A percentile compares a stretch with the other conserved stretches of the same genome.
These are phyloP conservation scores for Saccharomycopsis fermentans DNA, from an alignment of 805 yeast genomes.

Conservation along the genomic window DNA sequence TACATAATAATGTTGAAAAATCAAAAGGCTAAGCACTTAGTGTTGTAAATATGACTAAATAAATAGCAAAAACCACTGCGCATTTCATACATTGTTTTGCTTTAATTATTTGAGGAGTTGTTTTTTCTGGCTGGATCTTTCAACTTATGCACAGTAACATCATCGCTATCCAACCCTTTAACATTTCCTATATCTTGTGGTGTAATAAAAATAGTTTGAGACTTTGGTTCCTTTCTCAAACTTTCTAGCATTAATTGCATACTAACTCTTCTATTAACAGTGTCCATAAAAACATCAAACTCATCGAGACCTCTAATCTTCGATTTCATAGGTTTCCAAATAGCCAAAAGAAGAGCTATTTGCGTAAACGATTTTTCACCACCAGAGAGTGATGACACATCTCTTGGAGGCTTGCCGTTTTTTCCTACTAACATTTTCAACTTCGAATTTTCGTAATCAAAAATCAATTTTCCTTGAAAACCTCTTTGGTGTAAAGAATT, in stretches of 20 bases:
- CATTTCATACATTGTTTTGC: not conserved
- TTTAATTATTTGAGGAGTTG: not conserved
- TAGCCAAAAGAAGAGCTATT: conserved; percentile 72
- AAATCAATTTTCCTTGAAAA: conserved; percentile 60
- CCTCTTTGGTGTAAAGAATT: conserved; percentile 54
- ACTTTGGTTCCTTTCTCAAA: conserved; percentile 48
- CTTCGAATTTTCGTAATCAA: conserved; percentile 44
- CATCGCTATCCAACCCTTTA: conserved; percentile 52
- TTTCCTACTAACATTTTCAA: conserved; percentile 50
- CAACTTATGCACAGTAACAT: conserved; percentile 52
- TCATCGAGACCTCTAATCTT: conserved; percentile 88
- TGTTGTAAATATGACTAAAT: too few relatives aligned
- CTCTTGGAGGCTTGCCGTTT: conserved; percentile 47
- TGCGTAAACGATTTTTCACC: conserved; percentile 96
- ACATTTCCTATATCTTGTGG: conserved; percentile 75
- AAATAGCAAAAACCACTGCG: too few relatives aligned
- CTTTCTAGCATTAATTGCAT: conserved; percentile 63
- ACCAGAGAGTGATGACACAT: conserved; percentile 81
- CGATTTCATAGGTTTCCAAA: conserved; percentile 90
- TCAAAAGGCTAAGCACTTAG: too few relatives aligned
- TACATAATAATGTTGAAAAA: too few relatives aligned
- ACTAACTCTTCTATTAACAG: conserved; percentile 74
- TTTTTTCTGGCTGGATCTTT: conserved; percentile 24
- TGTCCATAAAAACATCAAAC: conserved; percentile 96
- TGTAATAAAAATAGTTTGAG: conserved; percentile 87